A percentile compares a stretch with the other conserved stretches of the same genome.
These are phyloP conservation scores for Kondoa subrosea DNA, from an alignment of 768 basidiomycete species.

Conservation along the genomic window DNA sequence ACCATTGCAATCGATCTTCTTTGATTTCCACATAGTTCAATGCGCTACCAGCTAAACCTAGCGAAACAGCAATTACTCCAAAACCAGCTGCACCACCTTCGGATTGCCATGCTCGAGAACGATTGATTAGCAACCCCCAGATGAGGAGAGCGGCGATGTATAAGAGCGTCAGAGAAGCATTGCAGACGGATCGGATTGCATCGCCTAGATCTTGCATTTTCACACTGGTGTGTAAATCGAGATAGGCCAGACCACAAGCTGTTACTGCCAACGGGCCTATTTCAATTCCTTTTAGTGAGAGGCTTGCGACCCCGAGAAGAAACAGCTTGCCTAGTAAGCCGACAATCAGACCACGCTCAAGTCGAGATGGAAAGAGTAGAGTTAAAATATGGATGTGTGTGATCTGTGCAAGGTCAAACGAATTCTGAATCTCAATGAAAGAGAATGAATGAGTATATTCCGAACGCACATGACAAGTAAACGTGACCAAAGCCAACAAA, in stretches of 20 bases:
- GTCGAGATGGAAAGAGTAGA: slow-evolving; percentile 72
- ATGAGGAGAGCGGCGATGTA: slow-evolving; percentile 76
- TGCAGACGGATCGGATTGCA: slow-evolving; percentile 81
- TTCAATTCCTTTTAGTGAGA: background rate
- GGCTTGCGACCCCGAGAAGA: background rate
- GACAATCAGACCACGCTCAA: slow-evolving; percentile 75
- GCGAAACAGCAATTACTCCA: slow-evolving; percentile 59
- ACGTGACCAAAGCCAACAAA: slow-evolving; percentile 70
- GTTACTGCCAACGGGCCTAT: slow-evolving; percentile 56
- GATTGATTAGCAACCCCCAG: slow-evolving; percentile 84
- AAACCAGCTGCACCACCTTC: slow-evolving; percentile 94
- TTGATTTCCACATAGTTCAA: slow-evolving; percentile 81
- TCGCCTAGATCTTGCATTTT: slow-evolving; percentile 44
- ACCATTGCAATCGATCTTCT: slow-evolving; percentile 77
- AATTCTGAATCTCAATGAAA: background rate
- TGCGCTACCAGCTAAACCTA: slow-evolving; percentile 67
- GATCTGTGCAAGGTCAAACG: slow-evolving; percentile 40
- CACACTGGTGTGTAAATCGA: slow-evolving; percentile 43
- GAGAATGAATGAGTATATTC: slow-evolving; percentile 28
- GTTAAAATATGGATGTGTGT: slow-evolving; percentile 97
- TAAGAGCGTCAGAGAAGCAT: slow-evolving; percentile 83
- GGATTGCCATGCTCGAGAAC: slow-evolving; percentile 74
- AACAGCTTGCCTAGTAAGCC: slow-evolving; percentile 43
- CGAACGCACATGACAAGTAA: slow-evolving; percentile 79
- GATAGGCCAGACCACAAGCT: slow-evolving; percentile 65